Evolutionary conservation across 2,329 filamentous ascomycete species (phyloP), one percentile per base, ranked within the genome.

Genomic region (Onygenales sp.): DNA sequence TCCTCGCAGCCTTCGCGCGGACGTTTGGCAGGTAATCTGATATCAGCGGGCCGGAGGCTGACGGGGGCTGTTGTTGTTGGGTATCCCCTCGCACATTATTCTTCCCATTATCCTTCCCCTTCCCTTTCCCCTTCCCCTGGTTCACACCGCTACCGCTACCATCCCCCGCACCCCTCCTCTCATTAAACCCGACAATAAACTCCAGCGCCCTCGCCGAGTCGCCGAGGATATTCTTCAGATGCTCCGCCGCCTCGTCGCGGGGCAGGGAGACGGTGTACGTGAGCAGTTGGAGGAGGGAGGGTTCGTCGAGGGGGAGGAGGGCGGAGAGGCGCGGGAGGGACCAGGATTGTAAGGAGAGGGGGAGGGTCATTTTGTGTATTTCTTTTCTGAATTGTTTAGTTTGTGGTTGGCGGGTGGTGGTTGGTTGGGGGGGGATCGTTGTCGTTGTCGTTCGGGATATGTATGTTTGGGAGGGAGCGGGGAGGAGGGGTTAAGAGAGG

Each of bases 221-320:
- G 49, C 92, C 93, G 0, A 98, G 80, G 51, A 98, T 76, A 64
- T 93, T 89, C 67, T 84, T 86, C 56, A 98, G 85, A 69, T 97
- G 89, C 42, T 90, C 84, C 49, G 83, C 89, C 11, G 88, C 87
- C 58, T 86, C 87, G 50, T 83, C 73, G 64, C 86, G 90, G 6
- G 31, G 40, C 17, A 97, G 78, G 0, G 84, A 86, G 37, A 82
- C 76, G 2, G 88, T 84, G 67, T 96, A 96, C 47, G 88, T 83
- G 59, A 97, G 77, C 43, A 96, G 80, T 65, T 97, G 88, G 64
- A 84, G 82, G 34, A 97, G 76, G 42, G 92, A 90, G 10, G 87
- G 84, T 37, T 95, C 84, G 37, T 95, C 90, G 9, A 97, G 77
- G 6, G 90, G 89, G 1, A 98, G 78, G 13, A 98, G 78, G 64